Base-by-base conservation (phyloP, 2,329 filamentous ascomycete genomes). In the Arthroderma sp. region DNA sequence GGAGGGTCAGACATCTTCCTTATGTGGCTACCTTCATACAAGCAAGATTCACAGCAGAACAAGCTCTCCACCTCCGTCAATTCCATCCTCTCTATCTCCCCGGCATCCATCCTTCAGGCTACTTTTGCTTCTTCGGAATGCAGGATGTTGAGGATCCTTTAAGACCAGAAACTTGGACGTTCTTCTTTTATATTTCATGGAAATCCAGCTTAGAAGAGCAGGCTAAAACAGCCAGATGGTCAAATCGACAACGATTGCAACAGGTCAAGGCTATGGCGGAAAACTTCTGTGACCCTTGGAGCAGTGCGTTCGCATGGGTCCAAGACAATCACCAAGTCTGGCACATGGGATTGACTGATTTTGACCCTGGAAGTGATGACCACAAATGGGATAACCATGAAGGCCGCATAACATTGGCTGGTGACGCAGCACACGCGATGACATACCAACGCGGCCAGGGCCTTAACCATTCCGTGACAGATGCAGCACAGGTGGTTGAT, bases 161-260 rank as follows among this genome's bases (percentile, higher is more conserved):
- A 33, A 42, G 51, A n/a, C 58, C 57, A 2, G 53, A 56, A 31
- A 56, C 53, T 8, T 61, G 58, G 59, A 53, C 53, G 4, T 61
- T 61, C 40, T 66, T 67, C 54, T 70, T 67, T 56, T 72, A 72
- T 52, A 66, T 71, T 42, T 70, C 68, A 7, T 71, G 67, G 65
- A 50, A 43, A 11, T 61, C 54, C 6, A 58, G 53, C 31, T 29
- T 65, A 1, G 61, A 68, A 42, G 62, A 69, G 48, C 68, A 71
- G 48, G 39, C 36, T 29, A 29, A 11, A 34, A 46, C 74, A 0
- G 49, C 53, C 0, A 61, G 57, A 0, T 65, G 65, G 27, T 43
- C 49, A 3, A 44, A 38, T 29, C 38, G 38, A 29, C 34, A 44
- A 22, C 34, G 42, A 6, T 51, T 69, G 4, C 71, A 62, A 3